phyloP scores from a whole-genome alignment of 1,284 basidiomycete genomes.

The Ustilago nuda region DNA sequence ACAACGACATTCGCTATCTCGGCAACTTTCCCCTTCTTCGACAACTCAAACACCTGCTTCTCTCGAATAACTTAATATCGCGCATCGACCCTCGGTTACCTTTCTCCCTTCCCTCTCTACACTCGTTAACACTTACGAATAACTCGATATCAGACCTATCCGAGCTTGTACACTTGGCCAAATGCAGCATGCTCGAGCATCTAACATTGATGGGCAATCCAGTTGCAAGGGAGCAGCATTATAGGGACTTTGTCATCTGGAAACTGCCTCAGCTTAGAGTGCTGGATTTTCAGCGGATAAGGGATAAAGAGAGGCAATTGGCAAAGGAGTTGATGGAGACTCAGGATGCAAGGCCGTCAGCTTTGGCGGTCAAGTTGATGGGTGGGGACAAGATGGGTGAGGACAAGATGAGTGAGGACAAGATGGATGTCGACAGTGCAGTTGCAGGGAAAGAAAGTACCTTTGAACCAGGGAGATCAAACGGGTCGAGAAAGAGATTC shows the following conservation, averaged over 20 bases:
- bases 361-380: conserved; percentile 71
- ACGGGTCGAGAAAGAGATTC: conserved; percentile 74
- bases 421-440: conserved; percentile 68
- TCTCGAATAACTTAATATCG: conserved; percentile 88
- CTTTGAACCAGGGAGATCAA: conserved; percentile 67
- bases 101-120: conserved; percentile 84
- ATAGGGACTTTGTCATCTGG: conserved; percentile 84
- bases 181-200: conserved; percentile 82
- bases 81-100: conserved; percentile 83
- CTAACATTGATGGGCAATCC: conserved; percentile 90
- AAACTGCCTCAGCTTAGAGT: conserved; percentile 79
- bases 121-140: conserved; percentile 73
- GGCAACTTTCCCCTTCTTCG: conserved; percentile 86
- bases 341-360: conserved; percentile 53
- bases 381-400: conserved; percentile 76
- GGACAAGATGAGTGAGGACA: conserved; percentile 71
- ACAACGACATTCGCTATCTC: conserved; percentile 90
- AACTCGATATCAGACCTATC: conserved; percentile 76
- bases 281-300: conserved; percentile 95
- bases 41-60: conserved; percentile 81
- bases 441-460: conserved; percentile 73
- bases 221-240: conserved; percentile 91
- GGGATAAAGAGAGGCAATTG: conserved; percentile 76
- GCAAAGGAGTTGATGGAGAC: conserved; percentile 61
- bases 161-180: conserved; percentile 85